Evolutionary conservation across 1,284 basidiomycete species (phyloP).

Genomic region (Stygiomarasmius scandens): DNA sequence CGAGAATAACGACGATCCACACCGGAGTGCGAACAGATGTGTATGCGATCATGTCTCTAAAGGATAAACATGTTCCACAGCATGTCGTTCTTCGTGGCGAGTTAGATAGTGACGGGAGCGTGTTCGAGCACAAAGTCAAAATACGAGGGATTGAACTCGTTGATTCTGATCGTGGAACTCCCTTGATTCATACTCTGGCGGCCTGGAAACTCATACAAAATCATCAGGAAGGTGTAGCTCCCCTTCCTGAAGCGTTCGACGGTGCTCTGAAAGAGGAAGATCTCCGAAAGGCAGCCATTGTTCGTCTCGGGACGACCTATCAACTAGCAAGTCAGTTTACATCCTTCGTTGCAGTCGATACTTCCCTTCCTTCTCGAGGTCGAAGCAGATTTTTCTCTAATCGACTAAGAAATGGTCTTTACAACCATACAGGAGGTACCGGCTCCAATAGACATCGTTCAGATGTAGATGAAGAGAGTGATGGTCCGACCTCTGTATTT

Average conservation of each 20-base stretch:
- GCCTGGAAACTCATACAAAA: constrained; percentile 55
- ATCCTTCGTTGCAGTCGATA: constrained; percentile 58
- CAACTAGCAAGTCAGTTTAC: constrained; percentile 54
- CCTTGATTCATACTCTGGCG: constrained; percentile 55
- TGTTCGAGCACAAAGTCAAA: constrained; percentile 38
- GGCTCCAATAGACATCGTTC: no score
- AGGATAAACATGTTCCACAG: constrained; percentile 34
- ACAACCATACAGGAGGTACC: not conserved
- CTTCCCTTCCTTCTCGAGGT: not conserved
- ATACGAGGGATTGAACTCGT: constrained; percentile 42
- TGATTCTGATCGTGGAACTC: constrained; percentile 29
- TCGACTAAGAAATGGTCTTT: not conserved
- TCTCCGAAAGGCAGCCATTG: constrained; percentile 44
- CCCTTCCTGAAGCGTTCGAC: constrained; percentile 31
- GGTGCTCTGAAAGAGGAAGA: constrained; percentile 28
- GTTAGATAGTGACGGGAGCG: constrained; percentile 31
- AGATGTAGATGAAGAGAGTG: not conserved
- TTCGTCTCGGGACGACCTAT: constrained; percentile 52
- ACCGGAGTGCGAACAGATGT: constrained; percentile 48
- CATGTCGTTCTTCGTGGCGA: constrained; percentile 41
- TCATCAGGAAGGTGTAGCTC: constrained; percentile 35
- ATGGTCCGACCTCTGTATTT: not conserved
- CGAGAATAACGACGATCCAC: constrained; percentile 41
- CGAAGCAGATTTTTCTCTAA: not conserved
- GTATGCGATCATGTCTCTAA: constrained; percentile 44